These are phyloP conservation scores for Penicillium ochrochloron DNA, from an alignment of 495 filamentous ascomycete species.

Conservation along the genomic window DNA sequence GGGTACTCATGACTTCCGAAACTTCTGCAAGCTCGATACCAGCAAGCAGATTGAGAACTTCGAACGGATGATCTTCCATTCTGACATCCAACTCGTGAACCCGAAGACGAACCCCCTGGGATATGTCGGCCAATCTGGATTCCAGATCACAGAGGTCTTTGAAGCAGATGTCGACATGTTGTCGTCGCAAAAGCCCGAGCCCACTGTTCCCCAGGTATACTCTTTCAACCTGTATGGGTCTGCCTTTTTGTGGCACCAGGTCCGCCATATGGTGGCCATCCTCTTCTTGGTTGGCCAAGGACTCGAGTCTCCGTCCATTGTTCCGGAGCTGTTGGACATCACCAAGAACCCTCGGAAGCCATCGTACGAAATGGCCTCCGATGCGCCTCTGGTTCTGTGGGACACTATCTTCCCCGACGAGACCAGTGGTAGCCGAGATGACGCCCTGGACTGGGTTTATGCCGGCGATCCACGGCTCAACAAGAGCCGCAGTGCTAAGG, in stretches of 20 bases:
- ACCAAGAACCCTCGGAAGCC: constrained; percentile 71
- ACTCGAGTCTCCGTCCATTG: constrained; percentile 72
- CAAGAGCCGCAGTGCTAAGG: constrained; percentile 37
- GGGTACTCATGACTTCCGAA: constrained; percentile 91
- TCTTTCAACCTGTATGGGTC: constrained; percentile 83
- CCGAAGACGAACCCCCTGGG: constrained; percentile 49
- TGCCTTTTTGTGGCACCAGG: constrained; percentile 99
- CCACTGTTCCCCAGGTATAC: constrained; percentile 68
- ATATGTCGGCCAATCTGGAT: constrained; percentile 40
- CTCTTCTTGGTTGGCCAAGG: constrained; percentile 92
- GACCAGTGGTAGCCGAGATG: constrained; percentile 50
- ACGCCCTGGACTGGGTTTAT: constrained; percentile 81
- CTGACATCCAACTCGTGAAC: constrained; percentile 72
- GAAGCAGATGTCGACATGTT: constrained; percentile 23
- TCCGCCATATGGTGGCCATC: constrained; percentile 85
- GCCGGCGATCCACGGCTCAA: constrained; percentile 57
- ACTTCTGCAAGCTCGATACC: constrained; percentile 91
- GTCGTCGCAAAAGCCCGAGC: constrained; percentile 22
- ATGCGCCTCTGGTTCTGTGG: constrained; percentile 90
- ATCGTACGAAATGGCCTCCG: constrained; percentile 85
- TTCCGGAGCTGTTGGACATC: constrained; percentile 74
- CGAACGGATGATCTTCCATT: constrained; percentile 71
- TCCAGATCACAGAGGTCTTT: constrained; percentile 33
- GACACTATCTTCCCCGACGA: constrained; percentile 86
- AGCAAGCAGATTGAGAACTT: constrained; percentile 87